Percentiles rank a stretch among this genome's conserved stretches.
These are phyloP conservation scores for Camelina neglecta DNA, from an alignment of 345 rosid genomes.

Conservation along the genomic window DNA sequence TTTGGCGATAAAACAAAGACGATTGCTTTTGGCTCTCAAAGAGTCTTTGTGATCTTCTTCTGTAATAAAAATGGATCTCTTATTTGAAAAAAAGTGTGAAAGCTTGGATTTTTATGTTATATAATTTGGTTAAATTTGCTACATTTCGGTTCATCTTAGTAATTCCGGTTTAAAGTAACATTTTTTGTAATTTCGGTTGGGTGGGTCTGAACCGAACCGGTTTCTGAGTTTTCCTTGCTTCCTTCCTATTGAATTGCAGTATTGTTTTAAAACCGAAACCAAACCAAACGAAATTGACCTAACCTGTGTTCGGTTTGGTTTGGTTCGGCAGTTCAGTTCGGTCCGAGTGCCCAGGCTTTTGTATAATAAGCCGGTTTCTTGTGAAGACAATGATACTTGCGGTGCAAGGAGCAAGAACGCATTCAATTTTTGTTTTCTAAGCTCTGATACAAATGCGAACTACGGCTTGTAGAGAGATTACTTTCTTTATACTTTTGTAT, in stretches of 20 bases:
- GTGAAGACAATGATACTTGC: conserved; percentile 31
- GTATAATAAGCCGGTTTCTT: conserved; percentile 4
- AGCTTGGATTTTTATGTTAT: conserved; percentile 32
- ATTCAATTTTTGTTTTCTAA: not conserved
- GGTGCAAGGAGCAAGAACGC: conserved; percentile 14
- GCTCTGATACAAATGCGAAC: conserved; percentile 11
- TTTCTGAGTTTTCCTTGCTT: not conserved
- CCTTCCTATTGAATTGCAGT: not conserved
- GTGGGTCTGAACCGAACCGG: not conserved
- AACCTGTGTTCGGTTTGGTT: not conserved
- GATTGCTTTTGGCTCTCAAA: conserved; percentile 30
- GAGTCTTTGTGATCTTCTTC: conserved; percentile 28
- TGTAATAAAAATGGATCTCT: conserved; percentile 30
- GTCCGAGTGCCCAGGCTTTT: not conserved
- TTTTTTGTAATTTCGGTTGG: not conserved
- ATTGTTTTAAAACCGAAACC: not conserved
- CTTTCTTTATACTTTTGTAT: not conserved
- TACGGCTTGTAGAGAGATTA: not conserved
- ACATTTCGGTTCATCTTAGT: not conserved
- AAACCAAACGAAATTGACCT: not conserved
- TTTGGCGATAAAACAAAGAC: conserved; percentile 20
- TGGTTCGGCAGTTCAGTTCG: not conserved
- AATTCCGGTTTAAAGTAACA: not conserved
- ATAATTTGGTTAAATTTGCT: not conserved
- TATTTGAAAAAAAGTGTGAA: conserved; percentile 24